Conservation (phyloP, 768 basidiomycete species). For the Kwoniella europaea region DNA sequence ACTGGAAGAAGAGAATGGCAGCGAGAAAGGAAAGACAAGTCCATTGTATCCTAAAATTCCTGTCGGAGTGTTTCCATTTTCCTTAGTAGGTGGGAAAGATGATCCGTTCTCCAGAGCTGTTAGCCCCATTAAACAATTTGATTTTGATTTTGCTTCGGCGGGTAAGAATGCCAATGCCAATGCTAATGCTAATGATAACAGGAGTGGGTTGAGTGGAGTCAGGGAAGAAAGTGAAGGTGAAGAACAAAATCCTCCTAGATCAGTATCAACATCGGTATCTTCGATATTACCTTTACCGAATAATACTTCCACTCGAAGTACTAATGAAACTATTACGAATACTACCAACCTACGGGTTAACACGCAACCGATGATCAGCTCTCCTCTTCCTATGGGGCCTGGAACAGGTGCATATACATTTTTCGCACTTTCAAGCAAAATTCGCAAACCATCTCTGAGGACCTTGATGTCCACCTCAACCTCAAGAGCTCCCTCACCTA, state of each 20-base stretch:
- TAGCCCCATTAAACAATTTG: slow-evolving; percentile 24
- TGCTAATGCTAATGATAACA: not conserved
- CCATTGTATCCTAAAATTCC: slow-evolving; percentile 21
- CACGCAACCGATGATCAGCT: not conserved
- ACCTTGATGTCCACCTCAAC: slow-evolving; percentile 36
- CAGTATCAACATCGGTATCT: not conserved
- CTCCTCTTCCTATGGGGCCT: not conserved
- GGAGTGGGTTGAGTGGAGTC: not conserved
- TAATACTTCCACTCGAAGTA: not conserved
- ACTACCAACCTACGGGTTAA: not conserved
- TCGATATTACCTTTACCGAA: not conserved
- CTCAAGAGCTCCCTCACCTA: slow-evolving; percentile 1
- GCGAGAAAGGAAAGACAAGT: slow-evolving; percentile 8
- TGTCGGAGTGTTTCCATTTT: not conserved
- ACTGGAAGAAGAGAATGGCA: not conserved
- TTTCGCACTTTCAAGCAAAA: slow-evolving; percentile 17
- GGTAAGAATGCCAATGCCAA: not conserved
- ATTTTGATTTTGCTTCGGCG: not conserved
- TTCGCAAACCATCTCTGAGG: slow-evolving; percentile 37
- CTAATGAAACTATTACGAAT: not conserved
- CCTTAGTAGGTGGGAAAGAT: not conserved
- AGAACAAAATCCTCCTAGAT: not conserved
- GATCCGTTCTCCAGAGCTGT: slow-evolving; percentile 32
- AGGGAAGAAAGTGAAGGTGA: not conserved
- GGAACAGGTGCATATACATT: slow-evolving; percentile 26